These are phyloP conservation scores for Salix brachista DNA, from an alignment of 345 rosid species.

Conservation along the genomic window DNA sequence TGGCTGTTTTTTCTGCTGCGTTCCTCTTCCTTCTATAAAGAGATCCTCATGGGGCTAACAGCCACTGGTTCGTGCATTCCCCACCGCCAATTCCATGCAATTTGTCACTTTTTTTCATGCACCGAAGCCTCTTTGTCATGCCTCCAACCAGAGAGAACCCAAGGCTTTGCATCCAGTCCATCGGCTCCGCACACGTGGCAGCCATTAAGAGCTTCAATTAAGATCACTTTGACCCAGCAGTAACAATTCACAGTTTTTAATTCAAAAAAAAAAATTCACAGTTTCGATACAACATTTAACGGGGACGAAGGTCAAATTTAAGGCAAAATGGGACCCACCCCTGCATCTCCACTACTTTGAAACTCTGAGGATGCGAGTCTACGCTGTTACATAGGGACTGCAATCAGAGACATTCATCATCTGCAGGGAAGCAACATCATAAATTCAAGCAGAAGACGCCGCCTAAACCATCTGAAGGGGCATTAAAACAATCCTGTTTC, in stretches of 20 bases:
- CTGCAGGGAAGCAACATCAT: too few relatives aligned
- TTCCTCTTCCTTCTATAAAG: constrained; percentile 1
- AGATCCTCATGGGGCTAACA: constrained; percentile 16
- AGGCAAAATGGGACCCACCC: not conserved
- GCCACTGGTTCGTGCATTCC: constrained; percentile 17
- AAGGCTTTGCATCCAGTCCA: not conserved
- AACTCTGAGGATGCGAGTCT: not conserved
- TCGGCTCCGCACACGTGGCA: constrained; percentile 5
- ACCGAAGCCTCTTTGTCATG: constrained; percentile 10
- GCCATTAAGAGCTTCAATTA: not conserved
- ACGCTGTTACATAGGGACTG: not conserved
- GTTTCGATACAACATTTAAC: not conserved
- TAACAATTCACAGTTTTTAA: too few relatives aligned
- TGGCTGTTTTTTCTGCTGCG: constrained; percentile 19
- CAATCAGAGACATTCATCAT: not conserved
- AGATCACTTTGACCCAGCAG: not conserved
- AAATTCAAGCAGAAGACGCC: too few relatives aligned
- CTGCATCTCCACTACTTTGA: not conserved
- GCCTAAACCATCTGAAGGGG: too few relatives aligned
- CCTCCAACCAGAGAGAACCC: constrained; percentile 11
- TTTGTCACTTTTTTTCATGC: constrained; percentile 27
- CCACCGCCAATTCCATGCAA: constrained; percentile 36
- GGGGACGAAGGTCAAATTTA: not conserved
- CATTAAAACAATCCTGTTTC: too few relatives aligned
- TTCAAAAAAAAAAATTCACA: too few relatives aligned